Conservation (phyloP, 495 filamentous ascomycete genomes). For the Aspergillus incahuasiensis region DNA sequence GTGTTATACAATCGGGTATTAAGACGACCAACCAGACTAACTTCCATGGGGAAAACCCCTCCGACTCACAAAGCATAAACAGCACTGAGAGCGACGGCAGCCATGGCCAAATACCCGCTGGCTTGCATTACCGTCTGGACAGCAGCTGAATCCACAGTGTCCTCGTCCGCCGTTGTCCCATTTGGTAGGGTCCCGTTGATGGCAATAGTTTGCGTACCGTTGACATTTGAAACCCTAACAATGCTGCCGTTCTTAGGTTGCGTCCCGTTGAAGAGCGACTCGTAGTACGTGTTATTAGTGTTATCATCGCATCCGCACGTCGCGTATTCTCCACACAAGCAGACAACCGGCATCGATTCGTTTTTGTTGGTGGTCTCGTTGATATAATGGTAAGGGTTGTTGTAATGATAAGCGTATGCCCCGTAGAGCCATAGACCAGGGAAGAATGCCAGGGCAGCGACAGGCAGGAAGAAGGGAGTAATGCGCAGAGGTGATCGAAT, state of each 20-base stretch:
- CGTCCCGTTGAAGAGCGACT: slow-evolving; percentile 61
- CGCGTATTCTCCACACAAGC: slow-evolving; percentile 64
- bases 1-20: slow-evolving; percentile 3
- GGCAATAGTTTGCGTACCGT: slow-evolving; percentile 70
- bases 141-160: slow-evolving; percentile 27
- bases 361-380: slow-evolving; percentile 46
- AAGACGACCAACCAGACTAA: neutral
- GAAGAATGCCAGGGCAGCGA: slow-evolving; percentile 53
- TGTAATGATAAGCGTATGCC: slow-evolving; percentile 62
- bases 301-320: slow-evolving; percentile 85
- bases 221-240: slow-evolving; percentile 58
- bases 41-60: neutral
- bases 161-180: slow-evolving; percentile 65
- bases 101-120: slow-evolving; percentile 60
- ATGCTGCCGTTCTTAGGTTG: slow-evolving; percentile 61
- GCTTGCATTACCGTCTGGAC: slow-evolving; percentile 36
- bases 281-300: slow-evolving; percentile 50
- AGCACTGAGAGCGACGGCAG: slow-evolving; percentile 46
- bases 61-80: slow-evolving; percentile 38
- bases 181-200: slow-evolving; percentile 85
- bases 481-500: slow-evolving; percentile 51
- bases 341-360: slow-evolving; percentile 66
- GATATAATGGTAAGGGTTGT: slow-evolving; percentile 54
- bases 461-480: slow-evolving; percentile 52
- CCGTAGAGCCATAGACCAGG: slow-evolving; percentile 55